These are phyloP conservation scores for Skeletonema grethae DNA, from an alignment of 108 stramenopile species.

Conservation along the genomic window DNA sequence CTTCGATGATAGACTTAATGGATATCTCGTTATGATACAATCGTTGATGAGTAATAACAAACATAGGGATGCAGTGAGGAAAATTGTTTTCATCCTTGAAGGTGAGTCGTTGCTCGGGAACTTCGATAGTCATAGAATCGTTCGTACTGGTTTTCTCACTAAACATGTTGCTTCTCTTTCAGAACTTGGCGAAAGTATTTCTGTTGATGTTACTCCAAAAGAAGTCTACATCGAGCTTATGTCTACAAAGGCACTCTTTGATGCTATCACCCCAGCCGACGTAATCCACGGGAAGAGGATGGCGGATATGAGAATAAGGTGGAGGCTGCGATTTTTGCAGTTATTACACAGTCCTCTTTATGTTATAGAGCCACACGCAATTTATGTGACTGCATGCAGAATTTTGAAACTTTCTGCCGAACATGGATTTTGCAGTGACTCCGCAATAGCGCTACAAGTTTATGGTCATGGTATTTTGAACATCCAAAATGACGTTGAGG, in stretches of 20 bases:
- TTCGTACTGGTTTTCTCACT: background rate
- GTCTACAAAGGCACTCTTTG: constrained; percentile 11
- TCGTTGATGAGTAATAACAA: background rate
- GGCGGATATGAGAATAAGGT: background rate
- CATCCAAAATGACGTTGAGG: constrained; percentile 19
- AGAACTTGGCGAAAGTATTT: constrained; percentile 22
- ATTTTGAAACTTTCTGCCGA: constrained; percentile 10
- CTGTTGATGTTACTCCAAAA: background rate
- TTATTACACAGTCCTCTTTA: background rate
- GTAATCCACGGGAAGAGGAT: constrained; percentile 3
- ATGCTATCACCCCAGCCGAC: background rate
- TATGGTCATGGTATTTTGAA: constrained; percentile 1
- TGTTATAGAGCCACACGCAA: background rate
- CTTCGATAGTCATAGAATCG: background rate
- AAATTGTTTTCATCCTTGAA: background rate
- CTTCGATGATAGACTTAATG: constrained; percentile 16
- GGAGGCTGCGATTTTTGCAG: constrained; percentile 4
- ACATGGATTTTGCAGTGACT: constrained; percentile 22
- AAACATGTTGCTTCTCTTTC: background rate
- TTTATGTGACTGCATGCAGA: constrained; percentile 5
- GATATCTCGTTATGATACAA: constrained; percentile 6
- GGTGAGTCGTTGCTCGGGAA: background rate
- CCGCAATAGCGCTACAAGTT: constrained; percentile 7
- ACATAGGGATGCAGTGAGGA: constrained; percentile 7
- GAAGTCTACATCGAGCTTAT: background rate